Evolutionary conservation across 2,329 filamentous ascomycete genomes (phyloP).

Genomic region (Coniochaeta ligniaria): DNA sequence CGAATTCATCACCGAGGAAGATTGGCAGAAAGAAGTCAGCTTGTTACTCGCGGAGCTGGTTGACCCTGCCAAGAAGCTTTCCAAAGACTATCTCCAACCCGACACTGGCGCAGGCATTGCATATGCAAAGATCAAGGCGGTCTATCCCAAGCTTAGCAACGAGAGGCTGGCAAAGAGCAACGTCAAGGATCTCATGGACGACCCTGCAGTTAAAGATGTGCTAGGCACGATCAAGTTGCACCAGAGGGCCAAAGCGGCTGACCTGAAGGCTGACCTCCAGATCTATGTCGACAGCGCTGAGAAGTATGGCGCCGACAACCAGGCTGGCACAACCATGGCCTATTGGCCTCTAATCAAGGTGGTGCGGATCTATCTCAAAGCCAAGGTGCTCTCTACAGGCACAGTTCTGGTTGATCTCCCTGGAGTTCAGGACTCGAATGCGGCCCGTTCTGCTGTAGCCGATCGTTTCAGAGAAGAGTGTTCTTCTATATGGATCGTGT

Average conservation of each 20-base stretch:
- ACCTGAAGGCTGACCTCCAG: conserved; percentile 39
- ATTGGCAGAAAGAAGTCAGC: conserved; percentile 46
- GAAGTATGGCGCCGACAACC: conserved; percentile 24
- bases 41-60: conserved; percentile 39
- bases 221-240: conserved; percentile 39
- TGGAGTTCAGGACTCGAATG: conserved; percentile 52
- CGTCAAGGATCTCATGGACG: conserved; percentile 31
- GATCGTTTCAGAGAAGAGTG: conserved; percentile 51
- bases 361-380: conserved; percentile 30
- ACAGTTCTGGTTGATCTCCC: conserved; percentile 41
- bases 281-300: conserved; percentile 49
- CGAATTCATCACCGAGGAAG: conserved; percentile 44
- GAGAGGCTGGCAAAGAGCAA: conserved; percentile 29
- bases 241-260: conserved; percentile 21
- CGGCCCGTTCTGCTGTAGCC: conserved; percentile 40
- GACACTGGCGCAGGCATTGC: not conserved
- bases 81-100: not conserved
- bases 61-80: conserved; percentile 15
- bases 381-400: conserved; percentile 24
- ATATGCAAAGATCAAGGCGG: conserved; percentile 42
- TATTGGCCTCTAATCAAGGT: conserved; percentile 47
- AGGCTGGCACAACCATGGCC: conserved; percentile 16
- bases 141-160: conserved; percentile 29
- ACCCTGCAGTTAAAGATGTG: conserved; percentile 27
- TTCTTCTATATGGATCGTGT: conserved; percentile 50